A percentile compares a stretch with the other conserved stretches of the same genome.
phyloP scores from a whole-genome alignment of 2,329 filamentous ascomycete species.

The Xylariaceae sp. region DNA sequence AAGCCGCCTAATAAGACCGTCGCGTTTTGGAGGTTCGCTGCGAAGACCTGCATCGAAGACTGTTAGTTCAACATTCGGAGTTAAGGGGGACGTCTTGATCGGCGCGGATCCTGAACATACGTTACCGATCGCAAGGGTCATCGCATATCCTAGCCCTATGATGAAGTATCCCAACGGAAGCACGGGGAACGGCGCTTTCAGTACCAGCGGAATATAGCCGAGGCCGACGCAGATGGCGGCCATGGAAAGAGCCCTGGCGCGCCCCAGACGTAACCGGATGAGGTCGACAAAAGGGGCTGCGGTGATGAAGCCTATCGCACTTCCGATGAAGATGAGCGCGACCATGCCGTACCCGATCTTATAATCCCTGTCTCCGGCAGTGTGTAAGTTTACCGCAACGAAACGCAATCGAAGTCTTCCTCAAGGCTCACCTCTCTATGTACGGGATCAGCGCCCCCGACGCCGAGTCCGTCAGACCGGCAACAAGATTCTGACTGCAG shows the following conservation, averaged over 20 bases:
- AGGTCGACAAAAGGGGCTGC: conserved; percentile 65
- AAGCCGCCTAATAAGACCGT: conserved; percentile 55
- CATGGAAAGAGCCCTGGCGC: conserved; percentile 57
- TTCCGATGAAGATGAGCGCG: conserved; percentile 75
- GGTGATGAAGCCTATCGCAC: conserved; percentile 69
- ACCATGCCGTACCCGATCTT: conserved; percentile 71
- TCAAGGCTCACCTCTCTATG: conserved; percentile 54
- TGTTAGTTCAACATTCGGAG: neutral
- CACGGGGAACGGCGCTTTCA: conserved; percentile 63
- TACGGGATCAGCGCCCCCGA: conserved; percentile 77
- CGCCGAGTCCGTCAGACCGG: conserved; percentile 69
- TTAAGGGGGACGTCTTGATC: neutral
- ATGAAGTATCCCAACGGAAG: conserved; percentile 66
- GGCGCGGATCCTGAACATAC: conserved; percentile 28
- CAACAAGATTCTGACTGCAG: conserved; percentile 61
- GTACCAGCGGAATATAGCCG: conserved; percentile 61
- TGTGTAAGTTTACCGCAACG: conserved; percentile 4
- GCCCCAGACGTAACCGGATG: conserved; percentile 58
- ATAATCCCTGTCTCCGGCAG: conserved; percentile 49
- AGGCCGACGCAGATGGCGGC: conserved; percentile 51
- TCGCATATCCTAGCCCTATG: conserved; percentile 53
- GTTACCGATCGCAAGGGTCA: conserved; percentile 54
- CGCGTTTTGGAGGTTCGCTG: conserved; percentile 47
- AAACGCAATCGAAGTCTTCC: neutral
- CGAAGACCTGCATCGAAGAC: conserved; percentile 37